phyloP scores from a whole-genome alignment of 352 stramenopile genomes.

The Phytophthora pseudosyringae region DNA sequence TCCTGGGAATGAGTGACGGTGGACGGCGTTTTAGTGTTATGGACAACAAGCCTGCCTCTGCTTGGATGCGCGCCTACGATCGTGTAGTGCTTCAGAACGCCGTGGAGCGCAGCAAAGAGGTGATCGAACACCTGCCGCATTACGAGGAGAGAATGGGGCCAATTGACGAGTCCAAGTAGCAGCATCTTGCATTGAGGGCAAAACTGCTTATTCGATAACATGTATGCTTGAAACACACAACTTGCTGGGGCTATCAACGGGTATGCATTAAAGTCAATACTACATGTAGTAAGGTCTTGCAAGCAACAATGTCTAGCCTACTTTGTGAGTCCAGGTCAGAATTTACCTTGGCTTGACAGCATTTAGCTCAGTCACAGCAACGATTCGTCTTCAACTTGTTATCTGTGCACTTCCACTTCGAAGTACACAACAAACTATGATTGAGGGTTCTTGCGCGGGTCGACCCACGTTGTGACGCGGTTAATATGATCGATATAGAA shows the following conservation, averaged over 20 bases:
- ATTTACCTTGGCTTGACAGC: too few species aligned
- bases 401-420: too few species aligned
- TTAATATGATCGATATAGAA: conserved; percentile 86
- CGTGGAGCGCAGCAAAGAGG: conserved; percentile 69
- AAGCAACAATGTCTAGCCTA: neutral
- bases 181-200: neutral
- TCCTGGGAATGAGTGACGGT: conserved; percentile 23
- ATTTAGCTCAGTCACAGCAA: too few species aligned
- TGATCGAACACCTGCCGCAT: conserved; percentile 42
- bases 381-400: too few species aligned
- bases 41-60: conserved; percentile 36
- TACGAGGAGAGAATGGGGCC: conserved; percentile 21
- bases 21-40: conserved; percentile 27
- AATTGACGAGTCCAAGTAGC: conserved; percentile 22
- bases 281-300: neutral
- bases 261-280: too few species aligned
- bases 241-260: too few species aligned
- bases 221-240: conserved; percentile 8
- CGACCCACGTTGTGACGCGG: conserved; percentile 72
- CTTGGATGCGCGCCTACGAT: conserved; percentile 75
- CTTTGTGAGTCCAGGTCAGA: neutral
- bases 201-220: conserved; percentile 13
- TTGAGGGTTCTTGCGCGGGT: conserved; percentile 43
- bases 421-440: conserved; percentile 1
- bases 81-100: conserved; percentile 69